Evolutionary conservation across 2,329 filamentous ascomycete species (phyloP), one percentile per base, ranked within the genome.

Genomic region (Lachnellula cervina): DNA sequence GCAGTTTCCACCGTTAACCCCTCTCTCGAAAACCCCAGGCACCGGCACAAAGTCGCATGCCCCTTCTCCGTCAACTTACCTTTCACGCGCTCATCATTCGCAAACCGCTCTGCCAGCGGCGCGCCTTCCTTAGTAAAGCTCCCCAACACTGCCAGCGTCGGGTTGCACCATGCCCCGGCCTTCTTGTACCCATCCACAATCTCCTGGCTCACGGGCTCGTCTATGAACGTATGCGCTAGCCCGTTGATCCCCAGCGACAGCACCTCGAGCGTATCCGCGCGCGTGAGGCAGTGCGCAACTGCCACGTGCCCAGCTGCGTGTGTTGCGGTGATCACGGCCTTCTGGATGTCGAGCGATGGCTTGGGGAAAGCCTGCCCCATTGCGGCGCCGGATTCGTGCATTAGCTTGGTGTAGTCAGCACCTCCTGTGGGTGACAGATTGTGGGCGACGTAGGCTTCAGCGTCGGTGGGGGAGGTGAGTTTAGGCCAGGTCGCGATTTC

Each of bases 331-430:
- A 80, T 69, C 19, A 80, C 69, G 3, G 70, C 71, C 49, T 67
- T 71, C 57, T 80, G 77, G 4, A 81, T 67, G 45, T 74, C 70
- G 4, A 75, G 54, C 0, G 71, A 69, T 0, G 77, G 77, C 35
- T 74, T 68, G 2, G 40, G 28, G 14, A 17, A 17, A 6, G 23
- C 38, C 3, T 37, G 19, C 8, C 17, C 32, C 25, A 55, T 38
- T 4, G 21, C 35, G 2, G 54, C 35, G 11, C 54, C 34, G 4
- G 62, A 58, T 59, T 80, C 77, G 59, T 80, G 75, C 71, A 80
- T 77, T 48, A 80, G 64, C 61, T 80, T 80, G 62, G 79, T 76
- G 65, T 78, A 79, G 56, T 78, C 73, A 35, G 53, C 28, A 32
- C 28, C 28, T 32, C 28, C 28, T 32, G 28, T 9, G 2, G 28